phyloP scores from a whole-genome alignment of 2,329 filamentous ascomycete genomes.

The Graphilbum fragrans region DNA sequence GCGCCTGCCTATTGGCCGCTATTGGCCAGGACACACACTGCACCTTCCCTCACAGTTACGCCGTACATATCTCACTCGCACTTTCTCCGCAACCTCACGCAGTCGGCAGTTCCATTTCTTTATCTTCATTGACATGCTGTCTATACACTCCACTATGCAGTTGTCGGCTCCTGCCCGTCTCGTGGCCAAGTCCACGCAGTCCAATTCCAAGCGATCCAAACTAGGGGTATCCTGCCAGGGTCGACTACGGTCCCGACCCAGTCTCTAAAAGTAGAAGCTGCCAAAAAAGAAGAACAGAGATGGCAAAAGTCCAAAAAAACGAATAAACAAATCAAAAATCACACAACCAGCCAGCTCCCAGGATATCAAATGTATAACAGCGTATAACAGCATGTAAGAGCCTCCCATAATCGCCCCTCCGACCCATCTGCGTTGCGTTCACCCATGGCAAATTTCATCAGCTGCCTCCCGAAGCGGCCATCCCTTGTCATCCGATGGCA shows the following conservation, averaged over 20 bases:
- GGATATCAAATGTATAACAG: slow-evolving; percentile 3
- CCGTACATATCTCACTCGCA: too few species aligned
- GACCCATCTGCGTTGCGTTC: not conserved
- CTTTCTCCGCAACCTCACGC: too few species aligned
- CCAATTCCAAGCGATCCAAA: slow-evolving; percentile 9
- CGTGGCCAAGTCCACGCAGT: slow-evolving; percentile 2
- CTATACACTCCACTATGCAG: too few species aligned
- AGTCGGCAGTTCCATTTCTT: too few species aligned
- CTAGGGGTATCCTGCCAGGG: slow-evolving; percentile 10
- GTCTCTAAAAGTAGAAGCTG: slow-evolving; percentile 1
- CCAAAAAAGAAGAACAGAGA: not conserved
- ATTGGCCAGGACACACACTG: too few species aligned
- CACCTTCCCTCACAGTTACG: too few species aligned
- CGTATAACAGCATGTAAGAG: not conserved
- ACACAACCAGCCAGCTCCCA: not conserved
- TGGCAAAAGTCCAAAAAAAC: not conserved
- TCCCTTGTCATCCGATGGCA: not conserved
- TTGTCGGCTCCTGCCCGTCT: too few species aligned
- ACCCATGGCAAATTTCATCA: not conserved
- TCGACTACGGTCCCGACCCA: slow-evolving; percentile 4
- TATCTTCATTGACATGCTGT: too few species aligned
- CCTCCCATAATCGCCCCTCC: not conserved
- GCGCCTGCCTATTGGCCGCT: too few species aligned
- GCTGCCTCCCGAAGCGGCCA: not conserved
- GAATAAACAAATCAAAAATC: not conserved